Evolutionary conservation across 345 rosid genomes (phyloP).

Genomic region (Turritis glabra): DNA sequence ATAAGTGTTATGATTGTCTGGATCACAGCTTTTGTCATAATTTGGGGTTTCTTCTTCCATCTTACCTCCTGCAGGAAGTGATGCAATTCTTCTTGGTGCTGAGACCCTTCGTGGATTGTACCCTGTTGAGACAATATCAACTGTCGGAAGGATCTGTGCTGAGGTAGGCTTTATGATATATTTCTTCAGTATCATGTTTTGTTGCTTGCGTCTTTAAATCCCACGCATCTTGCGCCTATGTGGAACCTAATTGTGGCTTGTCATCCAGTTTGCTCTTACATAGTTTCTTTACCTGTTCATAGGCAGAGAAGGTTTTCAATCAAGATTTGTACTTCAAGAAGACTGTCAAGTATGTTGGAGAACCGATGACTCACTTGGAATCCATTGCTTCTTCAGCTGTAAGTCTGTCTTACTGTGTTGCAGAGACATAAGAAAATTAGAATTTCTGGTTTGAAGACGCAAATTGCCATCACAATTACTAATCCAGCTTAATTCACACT

Average conservation of each 20-base stretch:
- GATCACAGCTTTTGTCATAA: constrained; percentile 11
- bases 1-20: neutral
- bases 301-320: constrained; percentile 99
- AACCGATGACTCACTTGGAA: constrained; percentile 95
- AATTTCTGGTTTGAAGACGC: neutral
- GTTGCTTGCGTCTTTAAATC: neutral
- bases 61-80: constrained; percentile 59
- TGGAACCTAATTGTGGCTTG: neutral
- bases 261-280: constrained; percentile 11
- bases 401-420: constrained; percentile 29
- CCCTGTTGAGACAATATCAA: constrained; percentile 83
- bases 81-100: constrained; percentile 96
- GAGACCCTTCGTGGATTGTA: constrained; percentile 95
- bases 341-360: constrained; percentile 89
- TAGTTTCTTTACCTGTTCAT: constrained; percentile 1
- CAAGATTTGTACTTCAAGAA: constrained; percentile 89
- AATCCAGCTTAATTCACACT: constrained; percentile 7
- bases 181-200: neutral
- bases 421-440: neutral
- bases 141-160: constrained; percentile 84
- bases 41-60: neutral
- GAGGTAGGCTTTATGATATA: constrained; percentile 53
- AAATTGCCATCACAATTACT: no score
- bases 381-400: constrained; percentile 98
- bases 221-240: neutral